Conservation (phyloP, 305 asterid species). For the Fraxinus xanthoxyloides region DNA sequence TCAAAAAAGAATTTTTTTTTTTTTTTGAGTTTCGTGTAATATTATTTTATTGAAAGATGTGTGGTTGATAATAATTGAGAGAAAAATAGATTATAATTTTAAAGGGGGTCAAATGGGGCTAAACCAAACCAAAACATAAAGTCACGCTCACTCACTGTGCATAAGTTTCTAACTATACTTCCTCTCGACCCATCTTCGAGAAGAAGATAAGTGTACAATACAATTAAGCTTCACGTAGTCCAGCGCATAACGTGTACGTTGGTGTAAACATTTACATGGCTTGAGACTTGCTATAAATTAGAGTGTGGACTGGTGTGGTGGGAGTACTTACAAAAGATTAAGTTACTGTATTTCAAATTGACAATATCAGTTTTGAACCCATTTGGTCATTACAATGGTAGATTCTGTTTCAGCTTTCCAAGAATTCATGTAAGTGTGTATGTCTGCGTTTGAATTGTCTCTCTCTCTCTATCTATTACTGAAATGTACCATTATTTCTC, state of each 20-base stretch:
- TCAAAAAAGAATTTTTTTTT: too few relatives aligned
- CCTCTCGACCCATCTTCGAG: neutral
- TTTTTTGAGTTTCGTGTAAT: neutral
- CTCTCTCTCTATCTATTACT: conserved; percentile 7
- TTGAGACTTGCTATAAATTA: neutral
- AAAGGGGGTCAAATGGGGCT: neutral
- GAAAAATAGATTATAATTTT: too few relatives aligned
- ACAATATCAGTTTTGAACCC: conserved; percentile 25
- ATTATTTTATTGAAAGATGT: too few relatives aligned
- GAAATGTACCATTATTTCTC: conserved; percentile 15
- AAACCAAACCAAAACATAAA: neutral
- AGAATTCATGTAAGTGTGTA: conserved; percentile 22
- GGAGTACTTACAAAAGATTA: neutral
- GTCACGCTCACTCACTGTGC: neutral
- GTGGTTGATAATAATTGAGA: neutral
- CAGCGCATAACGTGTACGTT: neutral
- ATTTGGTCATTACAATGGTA: conserved; percentile 29
- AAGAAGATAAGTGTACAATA: neutral
- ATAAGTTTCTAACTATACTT: neutral
- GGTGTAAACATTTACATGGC: neutral
- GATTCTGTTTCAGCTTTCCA: conserved; percentile 37
- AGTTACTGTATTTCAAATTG: neutral
- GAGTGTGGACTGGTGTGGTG: neutral
- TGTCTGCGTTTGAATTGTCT: conserved; percentile 32
- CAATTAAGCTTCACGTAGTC: neutral